Evolutionary conservation across 2,329 filamentous ascomycete genomes (phyloP), one percentile per base, ranked within the genome.

Genomic region (Aspergillus glaucus): DNA sequence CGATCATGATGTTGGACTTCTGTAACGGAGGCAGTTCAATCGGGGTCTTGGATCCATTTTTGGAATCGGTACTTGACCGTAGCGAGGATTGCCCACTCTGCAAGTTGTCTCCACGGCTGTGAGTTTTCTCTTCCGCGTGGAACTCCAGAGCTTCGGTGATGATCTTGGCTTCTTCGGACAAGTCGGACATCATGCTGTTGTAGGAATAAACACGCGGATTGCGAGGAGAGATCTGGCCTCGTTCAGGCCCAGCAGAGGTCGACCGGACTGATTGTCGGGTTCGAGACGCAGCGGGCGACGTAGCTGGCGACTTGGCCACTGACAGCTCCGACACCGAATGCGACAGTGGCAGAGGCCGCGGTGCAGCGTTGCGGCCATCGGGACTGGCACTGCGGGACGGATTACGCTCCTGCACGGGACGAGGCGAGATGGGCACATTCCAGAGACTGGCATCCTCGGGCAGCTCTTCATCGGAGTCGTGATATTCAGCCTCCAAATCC

Each of bases 1-100:
- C 84, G 47, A 83, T 81, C 71, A 83, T 78, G 43, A 83, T 76
- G 55, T 83, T 81, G 45, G 79, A 79, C 60, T 80, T 81, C 56
- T 82, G 79, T 43, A 84, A 60, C 4, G 80, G 80, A 1, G 80
- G 80, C n/a, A 84, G 66, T 49, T 79, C 75, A 45, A 78, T 65
- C 10, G 65, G 58, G 21, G 63, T 58, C n/a, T 60, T 64, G 5
- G 70, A 69, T 15, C 56, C 57, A 3, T 64, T 64, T 43, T 67
- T 67, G 4, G 64, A 67, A 17, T 73, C 70, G 14, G 65, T 53
- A 43, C 68, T 71, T 3, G 69, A 66, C 37, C 64, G 59, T n/a
- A 61, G 53, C 6, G 65, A 65, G 4, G 61, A 57, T 12, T 62
- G 56, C 2, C 76, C 72, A 44, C 70, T 73, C 55, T 79, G 74